phyloP scores from a whole-genome alignment of 73 alveolate genomes.

The Tetrahymena borealis region DNA sequence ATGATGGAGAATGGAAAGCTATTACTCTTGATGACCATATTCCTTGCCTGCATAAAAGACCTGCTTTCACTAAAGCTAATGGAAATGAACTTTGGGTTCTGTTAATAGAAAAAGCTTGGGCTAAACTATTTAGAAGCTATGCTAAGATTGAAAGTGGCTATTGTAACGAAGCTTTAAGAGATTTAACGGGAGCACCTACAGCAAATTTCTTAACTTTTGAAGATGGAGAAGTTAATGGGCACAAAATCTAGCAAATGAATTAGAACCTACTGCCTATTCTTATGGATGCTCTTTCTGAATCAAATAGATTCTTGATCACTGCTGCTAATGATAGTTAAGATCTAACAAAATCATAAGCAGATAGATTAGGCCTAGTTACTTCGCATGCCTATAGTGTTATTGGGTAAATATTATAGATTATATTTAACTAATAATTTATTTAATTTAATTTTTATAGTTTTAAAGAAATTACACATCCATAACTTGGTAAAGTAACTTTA shows the following conservation, averaged over 20 bases:
- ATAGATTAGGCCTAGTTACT: constrained; percentile 1
- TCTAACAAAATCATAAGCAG: constrained; percentile 63
- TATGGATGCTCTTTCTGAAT: constrained; percentile 45
- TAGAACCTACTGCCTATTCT: constrained; percentile 14
- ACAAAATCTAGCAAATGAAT: constrained; percentile 30
- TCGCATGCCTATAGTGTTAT: constrained; percentile 15
- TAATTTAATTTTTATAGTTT: background rate
- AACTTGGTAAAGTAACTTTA: background rate
- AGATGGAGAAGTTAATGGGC: constrained; percentile 57
- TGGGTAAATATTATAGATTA: background rate
- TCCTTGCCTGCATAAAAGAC: constrained; percentile 66
- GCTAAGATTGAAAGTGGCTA: constrained; percentile 85
- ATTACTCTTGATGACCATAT: constrained; percentile 63
- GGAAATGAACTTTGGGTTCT: constrained; percentile 75
- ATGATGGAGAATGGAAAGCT: constrained; percentile 54
- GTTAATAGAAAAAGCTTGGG: constrained; percentile 80
- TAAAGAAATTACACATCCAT: background rate
- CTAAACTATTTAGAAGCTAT: constrained; percentile 74
- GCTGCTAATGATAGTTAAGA: constrained; percentile 83
- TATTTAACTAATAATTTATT: background rate
- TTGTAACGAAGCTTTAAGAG: constrained; percentile 80
- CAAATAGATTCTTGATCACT: constrained; percentile 55
- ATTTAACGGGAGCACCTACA: constrained; percentile 93
- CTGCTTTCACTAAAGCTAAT: constrained; percentile 62
- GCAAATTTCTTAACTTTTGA: constrained; percentile 75